phyloP scores from a whole-genome alignment of 192 early-diverging fungal species.

The Backusella parvicylindrica region DNA sequence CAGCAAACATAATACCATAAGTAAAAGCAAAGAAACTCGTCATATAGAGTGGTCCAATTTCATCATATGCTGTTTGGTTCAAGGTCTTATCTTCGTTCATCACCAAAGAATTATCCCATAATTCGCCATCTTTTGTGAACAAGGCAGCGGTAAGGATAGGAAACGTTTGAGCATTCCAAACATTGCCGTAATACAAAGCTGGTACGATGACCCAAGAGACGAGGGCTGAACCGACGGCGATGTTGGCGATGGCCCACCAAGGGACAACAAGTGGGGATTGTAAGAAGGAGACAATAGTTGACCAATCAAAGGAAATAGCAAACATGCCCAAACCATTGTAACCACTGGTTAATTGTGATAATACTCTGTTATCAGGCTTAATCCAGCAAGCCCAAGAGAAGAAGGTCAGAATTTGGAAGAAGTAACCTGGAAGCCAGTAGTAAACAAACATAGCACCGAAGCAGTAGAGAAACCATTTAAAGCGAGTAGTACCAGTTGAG shows the following conservation, averaged over 20 bases:
- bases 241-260: constrained; percentile 48
- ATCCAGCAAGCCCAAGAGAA: constrained; percentile 55
- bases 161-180: constrained; percentile 42
- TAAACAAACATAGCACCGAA: constrained; percentile 48
- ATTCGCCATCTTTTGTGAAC: constrained; percentile 30
- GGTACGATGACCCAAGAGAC: constrained; percentile 52
- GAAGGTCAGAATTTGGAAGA: constrained; percentile 44
- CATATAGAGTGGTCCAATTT: constrained; percentile 44
- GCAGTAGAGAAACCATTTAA: constrained; percentile 55
- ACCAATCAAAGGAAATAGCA: constrained; percentile 61
- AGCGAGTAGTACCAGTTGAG: constrained; percentile 40
- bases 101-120: constrained; percentile 33
- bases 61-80: constrained; percentile 40
- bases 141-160: constrained; percentile 41
- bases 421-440: constrained; percentile 55
- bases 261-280: constrained; percentile 32
- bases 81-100: constrained; percentile 34
- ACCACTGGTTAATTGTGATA: constrained; percentile 41
- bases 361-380: constrained; percentile 35
- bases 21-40: constrained; percentile 46
- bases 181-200: constrained; percentile 45
- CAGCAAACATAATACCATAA: constrained; percentile 53
- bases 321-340: constrained; percentile 51
- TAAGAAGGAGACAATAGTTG: constrained; percentile 38
- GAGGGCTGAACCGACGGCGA: constrained; percentile 44